Conservation (phyloP, 2,329 filamentous ascomycete species). For the Geoglossum cookeanum region DNA sequence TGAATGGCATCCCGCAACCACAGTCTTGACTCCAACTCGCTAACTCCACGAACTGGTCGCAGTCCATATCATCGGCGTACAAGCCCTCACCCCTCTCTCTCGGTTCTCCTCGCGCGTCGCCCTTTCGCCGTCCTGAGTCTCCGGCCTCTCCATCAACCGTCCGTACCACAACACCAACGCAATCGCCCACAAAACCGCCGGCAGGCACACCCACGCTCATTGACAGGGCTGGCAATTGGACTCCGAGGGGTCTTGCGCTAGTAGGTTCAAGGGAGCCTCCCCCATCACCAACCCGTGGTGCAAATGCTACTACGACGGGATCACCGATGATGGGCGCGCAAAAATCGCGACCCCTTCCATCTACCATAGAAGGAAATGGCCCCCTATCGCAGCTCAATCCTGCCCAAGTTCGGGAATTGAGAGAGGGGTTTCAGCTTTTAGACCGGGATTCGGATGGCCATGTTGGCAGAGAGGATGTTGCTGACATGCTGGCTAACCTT, state of each 20-base stretch:
- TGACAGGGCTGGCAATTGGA: background rate
- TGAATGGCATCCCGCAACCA: background rate
- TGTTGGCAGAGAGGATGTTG: constrained; percentile 66
- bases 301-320: constrained; percentile 10
- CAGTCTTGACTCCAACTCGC: too few relatives aligned
- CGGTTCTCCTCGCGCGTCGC: constrained; percentile 25
- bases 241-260: constrained; percentile 8
- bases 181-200: constrained; percentile 13
- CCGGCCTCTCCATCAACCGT: constrained; percentile 23
- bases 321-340: constrained; percentile 7
- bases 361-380: constrained; percentile 12
- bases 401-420: constrained; percentile 65
- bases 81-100: constrained; percentile 26
- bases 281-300: constrained; percentile 16
- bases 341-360: constrained; percentile 13
- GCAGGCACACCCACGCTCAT: constrained; percentile 3
- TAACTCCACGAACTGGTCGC: background rate
- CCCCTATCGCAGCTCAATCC: constrained; percentile 57
- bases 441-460: constrained; percentile 75
- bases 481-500: constrained; percentile 71
- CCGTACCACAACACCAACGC: constrained; percentile 10
- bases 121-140: constrained; percentile 25
- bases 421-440: constrained; percentile 85
- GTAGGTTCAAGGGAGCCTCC: constrained; percentile 18
- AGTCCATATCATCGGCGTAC: constrained; percentile 10